phyloP scores from a whole-genome alignment of 140 eudicot species.

The Bidens hawaiensis region DNA sequence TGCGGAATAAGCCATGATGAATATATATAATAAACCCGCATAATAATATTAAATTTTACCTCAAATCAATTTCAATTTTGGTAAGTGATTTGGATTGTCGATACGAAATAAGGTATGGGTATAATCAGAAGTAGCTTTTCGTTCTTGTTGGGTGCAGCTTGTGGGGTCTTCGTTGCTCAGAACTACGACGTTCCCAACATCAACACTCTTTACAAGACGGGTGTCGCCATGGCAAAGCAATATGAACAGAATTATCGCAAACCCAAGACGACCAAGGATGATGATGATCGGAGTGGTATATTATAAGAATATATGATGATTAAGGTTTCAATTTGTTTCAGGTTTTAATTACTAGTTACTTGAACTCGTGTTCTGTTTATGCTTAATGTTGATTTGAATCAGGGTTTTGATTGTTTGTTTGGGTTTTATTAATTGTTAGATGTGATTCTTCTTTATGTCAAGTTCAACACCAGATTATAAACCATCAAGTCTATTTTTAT shows the following conservation, averaged over 20 bases:
- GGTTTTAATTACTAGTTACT: slow-evolving; percentile 5
- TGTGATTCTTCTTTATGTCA: no score
- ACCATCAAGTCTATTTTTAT: no score
- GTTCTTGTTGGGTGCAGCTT: slow-evolving; percentile 59
- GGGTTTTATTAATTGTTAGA: no score
- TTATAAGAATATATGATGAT: no score
- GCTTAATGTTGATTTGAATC: slow-evolving; percentile 4
- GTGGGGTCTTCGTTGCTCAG: slow-evolving; percentile 73
- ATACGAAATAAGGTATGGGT: slow-evolving; percentile 55
- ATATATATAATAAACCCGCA: slow-evolving; percentile 3
- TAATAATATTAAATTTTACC: no score
- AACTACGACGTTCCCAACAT: slow-evolving; percentile 71
- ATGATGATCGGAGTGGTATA: slow-evolving; percentile 10
- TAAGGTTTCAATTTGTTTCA: background rate
- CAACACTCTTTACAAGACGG: slow-evolving; percentile 50
- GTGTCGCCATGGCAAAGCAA: slow-evolving; percentile 43
- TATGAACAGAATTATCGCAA: slow-evolving; percentile 70
- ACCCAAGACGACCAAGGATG: slow-evolving; percentile 40
- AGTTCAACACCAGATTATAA: no score
- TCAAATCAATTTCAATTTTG: no score
- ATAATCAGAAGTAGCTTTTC: slow-evolving; percentile 46
- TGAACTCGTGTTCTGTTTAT: background rate
- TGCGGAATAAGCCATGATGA: slow-evolving; percentile 26
- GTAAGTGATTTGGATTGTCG: background rate
- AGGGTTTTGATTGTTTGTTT: slow-evolving; percentile 12